Base-by-base conservation (phyloP, 495 filamentous ascomycete species). In the Penicillium roqueforti region DNA sequence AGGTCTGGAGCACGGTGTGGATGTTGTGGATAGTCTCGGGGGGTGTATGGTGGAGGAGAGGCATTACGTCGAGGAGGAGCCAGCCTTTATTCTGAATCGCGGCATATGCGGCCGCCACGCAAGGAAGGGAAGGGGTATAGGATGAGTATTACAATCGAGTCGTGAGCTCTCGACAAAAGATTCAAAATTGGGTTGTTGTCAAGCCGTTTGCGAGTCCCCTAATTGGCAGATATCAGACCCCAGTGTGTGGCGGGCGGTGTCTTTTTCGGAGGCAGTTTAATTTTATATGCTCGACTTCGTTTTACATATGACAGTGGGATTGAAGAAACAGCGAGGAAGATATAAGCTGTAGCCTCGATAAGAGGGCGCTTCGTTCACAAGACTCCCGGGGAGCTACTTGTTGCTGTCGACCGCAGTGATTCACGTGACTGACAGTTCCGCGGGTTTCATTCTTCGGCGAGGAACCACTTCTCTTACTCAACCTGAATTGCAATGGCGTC, bases 11-110 rank as follows among this genome's bases (percentile, higher is more conserved):
- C 58, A 58, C 49, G 57, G n/a, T 36, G 32, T 53, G 64, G 56
- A 28, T 29, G 41, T 31, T 58, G 63, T 56, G 61, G 49, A 51
- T 62, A 60, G 57, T 58, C 39, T 57, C 61, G 67, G 31, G 60
- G 60, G 50, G 67, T 62, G 65, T 68, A 67, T 59, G 68, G 66
- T 53, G 68, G 67, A 69, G 73, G 68, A 63, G 67, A 68, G 58
- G 59, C 72, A 73, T 74, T 68, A 67, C 68, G 67, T 65, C 58
- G 68, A 71, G 64, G 65, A 69, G 62, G 68, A 76, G 73, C 73
- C 73, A 76, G 73, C 66, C 69, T 76, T 74, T 61, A 55, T 53
- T 54, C 51, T 47, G 50, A 57, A 48, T 57, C 57, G 62, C 71
- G 71, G 73, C 71, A 68, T 69, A 70, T 69, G 68, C 68, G 62